A percentile compares a stretch with the other conserved stretches of the same genome.
These are phyloP conservation scores for Diplodia sapinea DNA, from an alignment of 2,329 filamentous ascomycete species.

Conservation along the genomic window DNA sequence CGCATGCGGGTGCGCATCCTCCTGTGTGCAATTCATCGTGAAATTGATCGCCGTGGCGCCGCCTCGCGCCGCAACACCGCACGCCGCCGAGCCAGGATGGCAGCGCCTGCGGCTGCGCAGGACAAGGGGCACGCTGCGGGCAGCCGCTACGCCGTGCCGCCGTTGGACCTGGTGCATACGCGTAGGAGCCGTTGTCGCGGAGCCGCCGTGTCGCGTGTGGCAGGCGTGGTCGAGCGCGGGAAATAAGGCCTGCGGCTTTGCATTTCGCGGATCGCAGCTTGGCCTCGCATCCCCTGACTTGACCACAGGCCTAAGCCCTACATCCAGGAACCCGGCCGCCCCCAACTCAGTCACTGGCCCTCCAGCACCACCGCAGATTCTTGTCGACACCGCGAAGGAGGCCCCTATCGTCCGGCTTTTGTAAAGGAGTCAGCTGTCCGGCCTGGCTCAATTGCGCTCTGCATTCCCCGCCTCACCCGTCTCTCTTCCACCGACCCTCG, in stretches of 20 bases:
- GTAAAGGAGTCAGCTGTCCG: slow-evolving; percentile 20
- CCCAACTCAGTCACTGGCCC: slow-evolving; percentile 21
- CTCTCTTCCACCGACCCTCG: background rate
- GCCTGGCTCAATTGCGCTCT: slow-evolving; percentile 15
- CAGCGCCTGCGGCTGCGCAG: slow-evolving; percentile 1
- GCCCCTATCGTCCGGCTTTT: slow-evolving; percentile 21
- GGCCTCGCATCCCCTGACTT: slow-evolving; percentile 26
- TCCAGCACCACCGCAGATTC: slow-evolving; percentile 16
- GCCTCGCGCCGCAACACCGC: slow-evolving; percentile 9
- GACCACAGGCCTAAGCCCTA: slow-evolving; percentile 31
- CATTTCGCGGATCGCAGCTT: slow-evolving; percentile 29
- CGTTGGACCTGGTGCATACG: background rate
- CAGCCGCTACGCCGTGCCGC: background rate
- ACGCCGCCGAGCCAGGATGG: background rate
- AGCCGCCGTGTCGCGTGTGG: slow-evolving; percentile 16
- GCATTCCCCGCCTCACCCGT: background rate
- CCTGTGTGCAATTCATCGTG: slow-evolving; percentile 28
- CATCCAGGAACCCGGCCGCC: slow-evolving; percentile 28
- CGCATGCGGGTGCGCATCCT: slow-evolving; percentile 27
- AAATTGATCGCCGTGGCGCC: slow-evolving; percentile 29
- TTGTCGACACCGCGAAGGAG: slow-evolving; percentile 21
- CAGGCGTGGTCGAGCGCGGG: slow-evolving; percentile 24
- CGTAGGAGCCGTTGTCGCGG: slow-evolving; percentile 8
- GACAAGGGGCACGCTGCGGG: background rate
- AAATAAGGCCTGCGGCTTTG: slow-evolving; percentile 29